phyloP scores from a whole-genome alignment of 768 basidiomycete genomes.

The Boletellus ananas region DNA sequence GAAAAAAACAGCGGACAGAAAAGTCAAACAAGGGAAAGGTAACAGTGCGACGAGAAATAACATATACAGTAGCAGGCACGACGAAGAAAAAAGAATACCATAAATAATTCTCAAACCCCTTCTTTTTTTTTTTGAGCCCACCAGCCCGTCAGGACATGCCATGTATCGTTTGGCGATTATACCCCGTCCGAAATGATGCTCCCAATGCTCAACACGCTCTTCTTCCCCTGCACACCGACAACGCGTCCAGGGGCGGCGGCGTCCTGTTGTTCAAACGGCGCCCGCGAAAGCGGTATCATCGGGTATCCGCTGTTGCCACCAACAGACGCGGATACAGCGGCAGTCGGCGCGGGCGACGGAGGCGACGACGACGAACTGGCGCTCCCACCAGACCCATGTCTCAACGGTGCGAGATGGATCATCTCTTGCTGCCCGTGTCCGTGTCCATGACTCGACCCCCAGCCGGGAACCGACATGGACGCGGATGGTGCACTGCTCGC shows the following conservation, averaged over 20 bases:
- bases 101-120: too few species aligned
- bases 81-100: too few species aligned
- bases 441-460: conserved; percentile 17
- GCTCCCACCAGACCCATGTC: conserved; percentile 19
- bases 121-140: too few species aligned
- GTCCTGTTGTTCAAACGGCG: conserved; percentile 32
- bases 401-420: conserved; percentile 35
- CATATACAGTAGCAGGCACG: too few species aligned
- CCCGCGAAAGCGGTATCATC: conserved; percentile 29
- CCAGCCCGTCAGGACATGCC: too few species aligned
- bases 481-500: background rate
- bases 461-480: conserved; percentile 8
- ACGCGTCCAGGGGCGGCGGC: conserved; percentile 12
- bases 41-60: too few species aligned
- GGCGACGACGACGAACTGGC: conserved; percentile 24
- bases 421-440: conserved; percentile 28
- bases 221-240: conserved; percentile 40
- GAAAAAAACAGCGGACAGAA: too few species aligned
- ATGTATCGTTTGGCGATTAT: background rate
- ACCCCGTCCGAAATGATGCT: conserved; percentile 59
- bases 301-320: conserved; percentile 17
- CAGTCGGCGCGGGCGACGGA: conserved; percentile 24
- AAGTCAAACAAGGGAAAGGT: too few species aligned
- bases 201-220: conserved; percentile 65
- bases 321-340: conserved; percentile 3